A percentile compares a stretch with the other conserved stretches of the same genome.
Evolutionary conservation across 495 filamentous ascomycete genomes (phyloP).

Genomic region (Parathielavia appendiculata): DNA sequence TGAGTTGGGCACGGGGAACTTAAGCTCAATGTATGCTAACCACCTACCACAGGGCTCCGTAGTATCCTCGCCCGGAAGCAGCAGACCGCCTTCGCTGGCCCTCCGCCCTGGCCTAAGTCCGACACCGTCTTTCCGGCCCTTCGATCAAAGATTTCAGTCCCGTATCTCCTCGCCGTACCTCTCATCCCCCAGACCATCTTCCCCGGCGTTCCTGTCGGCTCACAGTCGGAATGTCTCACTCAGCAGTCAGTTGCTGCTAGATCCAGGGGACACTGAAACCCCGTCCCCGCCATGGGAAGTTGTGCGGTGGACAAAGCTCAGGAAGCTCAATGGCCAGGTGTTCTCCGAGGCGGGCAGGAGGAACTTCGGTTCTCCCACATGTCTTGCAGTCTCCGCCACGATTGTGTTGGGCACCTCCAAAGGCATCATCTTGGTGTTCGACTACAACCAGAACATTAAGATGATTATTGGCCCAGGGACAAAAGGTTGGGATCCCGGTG

Average conservation of each 20-base stretch:
- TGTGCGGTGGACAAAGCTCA: slow-evolving; percentile 89
- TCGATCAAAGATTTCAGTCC: slow-evolving; percentile 90
- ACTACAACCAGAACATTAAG: slow-evolving; percentile 93
- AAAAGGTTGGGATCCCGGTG: slow-evolving; percentile 58
- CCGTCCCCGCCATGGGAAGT: slow-evolving; percentile 88
- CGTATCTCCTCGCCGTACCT: slow-evolving; percentile 57
- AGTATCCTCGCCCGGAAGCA: slow-evolving; percentile 70
- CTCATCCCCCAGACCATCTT: slow-evolving; percentile 61
- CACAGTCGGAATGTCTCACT: slow-evolving; percentile 76
- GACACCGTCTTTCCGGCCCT: slow-evolving; percentile 81
- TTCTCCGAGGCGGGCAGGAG: slow-evolving; percentile 95
- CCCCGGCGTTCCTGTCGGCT: slow-evolving; percentile 69
- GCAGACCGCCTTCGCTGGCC: slow-evolving; percentile 43
- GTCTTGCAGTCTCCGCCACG: slow-evolving; percentile 79
- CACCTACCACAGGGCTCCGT: slow-evolving; percentile 63
- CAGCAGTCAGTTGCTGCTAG: slow-evolving; percentile 51
- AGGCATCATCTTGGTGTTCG: slow-evolving; percentile 89
- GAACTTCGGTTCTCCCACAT: slow-evolving; percentile 88
- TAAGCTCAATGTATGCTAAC: neutral
- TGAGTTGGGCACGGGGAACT: slow-evolving; percentile 36
- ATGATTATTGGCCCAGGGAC: slow-evolving; percentile 91
- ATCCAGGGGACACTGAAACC: slow-evolving; percentile 58
- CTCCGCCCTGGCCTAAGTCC: slow-evolving; percentile 51
- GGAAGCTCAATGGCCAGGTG: slow-evolving; percentile 77
- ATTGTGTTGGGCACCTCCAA: slow-evolving; percentile 92